Base-by-base conservation (phyloP, 768 basidiomycete species). In the Pleurotus cornucopiae region DNA sequence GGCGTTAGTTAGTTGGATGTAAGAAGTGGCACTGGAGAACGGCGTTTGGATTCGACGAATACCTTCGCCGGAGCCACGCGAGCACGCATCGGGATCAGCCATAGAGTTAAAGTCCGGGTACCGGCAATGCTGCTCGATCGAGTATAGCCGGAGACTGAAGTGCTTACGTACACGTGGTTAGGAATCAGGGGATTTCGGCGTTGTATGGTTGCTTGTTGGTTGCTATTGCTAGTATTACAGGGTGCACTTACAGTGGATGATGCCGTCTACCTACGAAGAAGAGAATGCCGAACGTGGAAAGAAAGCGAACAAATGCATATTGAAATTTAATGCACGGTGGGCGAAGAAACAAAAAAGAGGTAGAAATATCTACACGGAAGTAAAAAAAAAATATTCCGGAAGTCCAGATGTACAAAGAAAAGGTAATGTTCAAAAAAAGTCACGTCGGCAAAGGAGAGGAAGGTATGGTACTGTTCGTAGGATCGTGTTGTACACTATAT, bases 151-250 rank as follows among this genome's bases (percentile, higher is more conserved):
- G 48, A 14, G 26, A 26, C 46, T 18, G 3, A 25, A 47, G 57
- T 56, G 52, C 54, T 46, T 23, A 44, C 13, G 12, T 49, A 23
- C 54, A 45, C 40, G 12, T 56, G 55, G 46, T 59, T 26, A 30
- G 6, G 37, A 30, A n/a, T n/a, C 11, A 49, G 26, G 16, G 16
- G 21, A 34, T 34, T 34, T 34, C 30, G 30, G 30, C 30, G 9
- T 34, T 34, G 7, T 9, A 34, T 2, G 30, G 9, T 34, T 34
- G 30, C 30, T 34, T 34, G 30, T 34, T 34, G 30, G 30, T 34
- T 34, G 30, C 30, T 49, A 49, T 34, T 34, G 30, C 30, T 49
- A 49, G 20, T 20, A 49, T 49, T 49, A 49, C 48, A 49, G n/a
- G 30, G n/a, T 49, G 26, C 37, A 49, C 48, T 30, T n/a, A 23